Evolutionary conservation across 805 yeast genomes (phyloP).

Genomic region (Kodamaea lidongshanica): DNA sequence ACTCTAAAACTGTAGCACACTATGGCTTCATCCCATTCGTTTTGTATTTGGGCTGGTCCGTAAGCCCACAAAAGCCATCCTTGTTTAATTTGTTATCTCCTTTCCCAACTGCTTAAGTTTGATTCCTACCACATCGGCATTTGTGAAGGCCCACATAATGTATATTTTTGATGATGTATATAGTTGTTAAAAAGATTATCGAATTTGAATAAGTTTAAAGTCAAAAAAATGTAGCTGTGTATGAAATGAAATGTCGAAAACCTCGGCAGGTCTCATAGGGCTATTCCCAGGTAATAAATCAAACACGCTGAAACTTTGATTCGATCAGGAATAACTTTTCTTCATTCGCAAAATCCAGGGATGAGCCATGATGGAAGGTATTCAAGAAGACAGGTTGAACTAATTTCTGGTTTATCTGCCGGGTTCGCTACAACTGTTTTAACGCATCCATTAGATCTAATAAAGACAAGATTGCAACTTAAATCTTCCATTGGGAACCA

Average conservation of each 20-base stretch:
- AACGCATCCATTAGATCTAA: slow-evolving; percentile 84
- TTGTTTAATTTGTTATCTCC: slow-evolving; percentile 73
- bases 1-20: slow-evolving; percentile 83
- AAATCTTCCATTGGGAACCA: slow-evolving; percentile 15
- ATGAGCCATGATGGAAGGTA: slow-evolving; percentile 5
- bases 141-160: slow-evolving; percentile 1
- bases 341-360: no score
- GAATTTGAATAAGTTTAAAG: no score
- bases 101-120: slow-evolving; percentile 61
- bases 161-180: slow-evolving; percentile 8
- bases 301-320: no score
- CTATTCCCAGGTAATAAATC: no score
- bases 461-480: slow-evolving; percentile 78
- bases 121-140: slow-evolving; percentile 8
- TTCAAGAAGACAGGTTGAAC: slow-evolving; percentile 40
- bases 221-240: no score
- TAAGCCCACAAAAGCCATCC: slow-evolving; percentile 78
- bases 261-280: no score
- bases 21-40: slow-evolving; percentile 97
- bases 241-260: no score
- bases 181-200: slow-evolving; percentile 7
- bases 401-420: slow-evolving; percentile 68
- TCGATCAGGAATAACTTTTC: no score
- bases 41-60: slow-evolving; percentile 68
- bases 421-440: slow-evolving; percentile 75